phyloP scores from a whole-genome alignment of 176 grass and related monocot genomes.

The Musa troglodytarum region DNA sequence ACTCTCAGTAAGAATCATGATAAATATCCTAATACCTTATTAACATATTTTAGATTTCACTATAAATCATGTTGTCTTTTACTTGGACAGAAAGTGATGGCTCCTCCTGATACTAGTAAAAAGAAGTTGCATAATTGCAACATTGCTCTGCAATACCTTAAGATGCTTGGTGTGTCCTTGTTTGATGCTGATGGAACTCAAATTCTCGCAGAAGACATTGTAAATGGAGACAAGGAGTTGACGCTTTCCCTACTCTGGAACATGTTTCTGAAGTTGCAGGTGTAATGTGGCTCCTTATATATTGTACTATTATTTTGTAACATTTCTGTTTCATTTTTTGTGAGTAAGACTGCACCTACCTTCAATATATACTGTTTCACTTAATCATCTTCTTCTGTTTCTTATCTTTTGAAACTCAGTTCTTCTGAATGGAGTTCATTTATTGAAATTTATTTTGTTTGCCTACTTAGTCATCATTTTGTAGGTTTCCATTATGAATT shows the following conservation, averaged over 20 bases:
- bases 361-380: background rate
- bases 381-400: background rate
- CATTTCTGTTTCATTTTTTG: background rate
- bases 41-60: slow-evolving; percentile 1
- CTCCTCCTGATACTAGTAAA: slow-evolving; percentile 44
- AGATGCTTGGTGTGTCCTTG: slow-evolving; percentile 28
- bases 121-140: slow-evolving; percentile 55
- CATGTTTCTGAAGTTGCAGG: slow-evolving; percentile 29
- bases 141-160: slow-evolving; percentile 36
- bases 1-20: slow-evolving; percentile 30
- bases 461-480: background rate
- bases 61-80: background rate
- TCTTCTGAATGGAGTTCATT: too few relatives aligned
- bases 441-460: background rate
- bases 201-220: slow-evolving; percentile 47
- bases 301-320: background rate
- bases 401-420: background rate
- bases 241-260: slow-evolving; percentile 53
- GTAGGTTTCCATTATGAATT: background rate
- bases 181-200: slow-evolving; percentile 42
- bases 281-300: background rate
- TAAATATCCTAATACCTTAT: background rate
- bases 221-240: slow-evolving; percentile 48
- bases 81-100: slow-evolving; percentile 37
- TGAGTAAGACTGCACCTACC: background rate